phyloP scores from a whole-genome alignment of 1,284 basidiomycete species.

The Melampsora americana region DNA sequence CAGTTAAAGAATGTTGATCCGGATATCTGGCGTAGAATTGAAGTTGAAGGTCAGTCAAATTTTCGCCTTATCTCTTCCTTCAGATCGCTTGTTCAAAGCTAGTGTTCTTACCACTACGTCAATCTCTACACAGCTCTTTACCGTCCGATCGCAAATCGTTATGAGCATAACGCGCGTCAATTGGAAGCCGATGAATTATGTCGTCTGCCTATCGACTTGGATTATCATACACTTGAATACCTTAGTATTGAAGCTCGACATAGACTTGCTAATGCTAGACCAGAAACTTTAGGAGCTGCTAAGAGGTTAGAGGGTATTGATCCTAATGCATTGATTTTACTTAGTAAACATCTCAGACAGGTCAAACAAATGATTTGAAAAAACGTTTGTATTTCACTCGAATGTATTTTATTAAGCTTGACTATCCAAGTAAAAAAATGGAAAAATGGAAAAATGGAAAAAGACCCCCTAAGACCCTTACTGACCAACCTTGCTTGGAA shows the following conservation, averaged over 20 bases:
- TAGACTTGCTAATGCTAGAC: conserved; percentile 47
- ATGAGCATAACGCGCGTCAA: conserved; percentile 48
- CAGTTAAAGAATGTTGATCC: conserved; percentile 61
- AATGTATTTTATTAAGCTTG: no score
- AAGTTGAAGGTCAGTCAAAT: conserved; percentile 63
- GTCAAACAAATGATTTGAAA: neutral
- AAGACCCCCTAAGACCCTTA: no score
- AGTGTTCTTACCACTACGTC: neutral
- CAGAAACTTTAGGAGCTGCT: conserved; percentile 46
- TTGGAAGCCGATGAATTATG: conserved; percentile 49
- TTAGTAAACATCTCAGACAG: conserved; percentile 26
- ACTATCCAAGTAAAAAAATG: no score
- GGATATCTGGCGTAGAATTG: conserved; percentile 63
- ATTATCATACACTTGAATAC: conserved; percentile 48
- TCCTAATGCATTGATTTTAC: conserved; percentile 26
- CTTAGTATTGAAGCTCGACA: conserved; percentile 51
- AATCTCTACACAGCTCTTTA: conserved; percentile 45
- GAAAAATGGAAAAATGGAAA: no score
- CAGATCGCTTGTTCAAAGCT: neutral
- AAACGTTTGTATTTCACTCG: no score
- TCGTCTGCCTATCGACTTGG: conserved; percentile 47
- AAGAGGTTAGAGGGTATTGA: conserved; percentile 33
- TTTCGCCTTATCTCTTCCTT: neutral
- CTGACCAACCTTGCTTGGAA: no score
- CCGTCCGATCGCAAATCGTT: conserved; percentile 48